Conservation (phyloP, 2,329 filamentous ascomycete genomes). For the Chaetomium olivaceum region DNA sequence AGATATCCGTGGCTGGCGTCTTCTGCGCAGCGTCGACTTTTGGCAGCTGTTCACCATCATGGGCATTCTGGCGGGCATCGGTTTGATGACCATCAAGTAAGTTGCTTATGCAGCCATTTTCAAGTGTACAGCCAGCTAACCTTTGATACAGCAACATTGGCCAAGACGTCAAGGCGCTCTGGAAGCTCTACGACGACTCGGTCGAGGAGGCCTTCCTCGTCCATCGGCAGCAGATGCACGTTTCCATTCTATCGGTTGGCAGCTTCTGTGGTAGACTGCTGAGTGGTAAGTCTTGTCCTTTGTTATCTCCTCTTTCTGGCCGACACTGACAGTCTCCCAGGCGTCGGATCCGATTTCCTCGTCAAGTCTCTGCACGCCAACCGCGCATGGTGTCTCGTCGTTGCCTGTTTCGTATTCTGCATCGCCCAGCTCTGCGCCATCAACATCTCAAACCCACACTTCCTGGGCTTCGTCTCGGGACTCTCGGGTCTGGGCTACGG, state of each 20-base stretch:
- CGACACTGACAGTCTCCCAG: slow-evolving; percentile 37
- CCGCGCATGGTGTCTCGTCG: slow-evolving; percentile 86
- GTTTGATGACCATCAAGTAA: slow-evolving; percentile 98
- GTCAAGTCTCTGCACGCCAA: slow-evolving; percentile 78
- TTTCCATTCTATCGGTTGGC: slow-evolving; percentile 87
- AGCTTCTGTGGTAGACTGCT: slow-evolving; percentile 81
- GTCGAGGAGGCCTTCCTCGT: slow-evolving; percentile 74
- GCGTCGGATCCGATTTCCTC: slow-evolving; percentile 87
- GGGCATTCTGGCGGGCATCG: slow-evolving; percentile 87
- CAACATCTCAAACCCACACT: slow-evolving; percentile 72
- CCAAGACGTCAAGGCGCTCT: slow-evolving; percentile 82
- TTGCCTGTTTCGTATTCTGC: slow-evolving; percentile 76
- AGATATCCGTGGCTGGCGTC: slow-evolving; percentile 84
- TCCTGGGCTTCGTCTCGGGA: slow-evolving; percentile 75
- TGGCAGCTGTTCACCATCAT: slow-evolving; percentile 90
- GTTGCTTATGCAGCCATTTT: slow-evolving; percentile 37
- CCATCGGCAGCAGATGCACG: slow-evolving; percentile 82
- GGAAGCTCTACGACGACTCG: slow-evolving; percentile 78
- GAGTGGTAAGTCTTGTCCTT: slow-evolving; percentile 60
- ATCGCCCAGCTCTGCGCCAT: slow-evolving; percentile 76
- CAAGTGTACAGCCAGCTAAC: slow-evolving; percentile 10
- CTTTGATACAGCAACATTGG: slow-evolving; percentile 75
- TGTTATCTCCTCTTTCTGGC: not conserved
- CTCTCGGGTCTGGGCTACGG: slow-evolving; percentile 89
- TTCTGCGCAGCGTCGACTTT: slow-evolving; percentile 75